Conservation (phyloP, 2,329 filamentous ascomycete genomes). For the Verruconis gallopava region DNA sequence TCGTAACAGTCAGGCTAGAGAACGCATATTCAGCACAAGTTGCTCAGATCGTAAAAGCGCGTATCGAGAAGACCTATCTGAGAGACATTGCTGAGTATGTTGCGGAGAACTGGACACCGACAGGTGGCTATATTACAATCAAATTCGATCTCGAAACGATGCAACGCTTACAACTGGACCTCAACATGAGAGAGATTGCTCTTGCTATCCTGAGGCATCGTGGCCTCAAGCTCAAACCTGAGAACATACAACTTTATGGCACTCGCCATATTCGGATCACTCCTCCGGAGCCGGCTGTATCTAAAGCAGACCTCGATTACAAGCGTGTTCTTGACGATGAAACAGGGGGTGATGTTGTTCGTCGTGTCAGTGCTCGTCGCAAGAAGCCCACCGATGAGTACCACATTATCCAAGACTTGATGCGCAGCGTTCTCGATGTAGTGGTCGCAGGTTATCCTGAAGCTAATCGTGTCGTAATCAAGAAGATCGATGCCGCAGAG, state of each 20-base stretch:
- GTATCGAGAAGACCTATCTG: slow-evolving; percentile 90
- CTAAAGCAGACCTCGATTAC: slow-evolving; percentile 12
- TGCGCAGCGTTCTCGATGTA: slow-evolving; percentile 68
- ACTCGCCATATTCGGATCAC: slow-evolving; percentile 56
- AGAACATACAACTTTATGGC: slow-evolving; percentile 32
- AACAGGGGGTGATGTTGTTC: slow-evolving; percentile 21
- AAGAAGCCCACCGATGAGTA: slow-evolving; percentile 50
- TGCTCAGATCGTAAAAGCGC: slow-evolving; percentile 80
- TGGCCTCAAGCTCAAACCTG: slow-evolving; percentile 66
- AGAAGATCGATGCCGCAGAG: slow-evolving; percentile 48
- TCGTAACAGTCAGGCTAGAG: slow-evolving; percentile 76
- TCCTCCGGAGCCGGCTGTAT: slow-evolving; percentile 43
- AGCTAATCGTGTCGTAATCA: slow-evolving; percentile 75
- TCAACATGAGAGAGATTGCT: slow-evolving; percentile 60
- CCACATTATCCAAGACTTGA: slow-evolving; percentile 71
- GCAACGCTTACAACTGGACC: slow-evolving; percentile 66
- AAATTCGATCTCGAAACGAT: slow-evolving; percentile 71
- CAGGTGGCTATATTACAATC: slow-evolving; percentile 64
- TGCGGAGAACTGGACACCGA: slow-evolving; percentile 77
- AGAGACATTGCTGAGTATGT: slow-evolving; percentile 69
- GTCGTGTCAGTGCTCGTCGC: slow-evolving; percentile 33
- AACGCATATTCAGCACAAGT: slow-evolving; percentile 63
- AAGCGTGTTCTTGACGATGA: slow-evolving; percentile 5
- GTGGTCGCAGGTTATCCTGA: slow-evolving; percentile 82
- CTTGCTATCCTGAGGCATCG: slow-evolving; percentile 66